These are phyloP conservation scores for Cladophialophora psammophila DNA, from an alignment of 2,329 filamentous ascomycete genomes.

Conservation along the genomic window DNA sequence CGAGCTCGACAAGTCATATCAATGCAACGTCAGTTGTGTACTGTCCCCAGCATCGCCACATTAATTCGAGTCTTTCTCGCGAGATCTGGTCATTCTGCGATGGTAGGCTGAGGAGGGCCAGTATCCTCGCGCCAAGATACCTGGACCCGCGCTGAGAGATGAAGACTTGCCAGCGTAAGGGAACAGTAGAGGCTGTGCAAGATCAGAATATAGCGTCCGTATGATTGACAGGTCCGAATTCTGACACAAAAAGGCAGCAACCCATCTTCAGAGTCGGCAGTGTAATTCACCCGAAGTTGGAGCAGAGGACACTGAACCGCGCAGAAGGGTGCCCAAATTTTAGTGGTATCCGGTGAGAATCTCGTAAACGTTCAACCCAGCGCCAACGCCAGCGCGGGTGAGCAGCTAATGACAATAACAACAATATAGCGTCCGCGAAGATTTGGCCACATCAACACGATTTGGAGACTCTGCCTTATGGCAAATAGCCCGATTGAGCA, in stretches of 20 bases:
- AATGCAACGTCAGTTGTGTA: neutral
- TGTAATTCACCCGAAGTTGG: neutral
- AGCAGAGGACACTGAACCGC: neutral
- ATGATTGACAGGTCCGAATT: neutral
- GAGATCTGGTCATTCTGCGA: neutral
- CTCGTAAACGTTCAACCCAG: conserved; percentile 3
- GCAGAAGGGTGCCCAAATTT: neutral
- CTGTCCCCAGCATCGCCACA: neutral
- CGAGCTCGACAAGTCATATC: neutral
- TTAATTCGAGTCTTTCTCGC: neutral
- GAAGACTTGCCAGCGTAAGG: neutral
- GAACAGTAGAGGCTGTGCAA: neutral
- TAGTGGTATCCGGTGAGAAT: neutral
- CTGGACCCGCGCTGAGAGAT: neutral
- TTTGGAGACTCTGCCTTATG: neutral
- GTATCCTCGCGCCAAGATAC: neutral
- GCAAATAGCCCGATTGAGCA: neutral
- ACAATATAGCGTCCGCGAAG: neutral
- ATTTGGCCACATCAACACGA: neutral
- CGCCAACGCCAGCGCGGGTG: neutral
- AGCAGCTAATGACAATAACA: neutral
- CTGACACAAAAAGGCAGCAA: neutral
- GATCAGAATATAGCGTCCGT: neutral
- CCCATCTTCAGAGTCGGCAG: neutral
- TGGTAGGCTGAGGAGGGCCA: neutral